Percentiles rank a stretch among this genome's conserved stretches.
Conservation (phyloP, 2,329 filamentous ascomycete genomes). For the Microsporum canis region DNA sequence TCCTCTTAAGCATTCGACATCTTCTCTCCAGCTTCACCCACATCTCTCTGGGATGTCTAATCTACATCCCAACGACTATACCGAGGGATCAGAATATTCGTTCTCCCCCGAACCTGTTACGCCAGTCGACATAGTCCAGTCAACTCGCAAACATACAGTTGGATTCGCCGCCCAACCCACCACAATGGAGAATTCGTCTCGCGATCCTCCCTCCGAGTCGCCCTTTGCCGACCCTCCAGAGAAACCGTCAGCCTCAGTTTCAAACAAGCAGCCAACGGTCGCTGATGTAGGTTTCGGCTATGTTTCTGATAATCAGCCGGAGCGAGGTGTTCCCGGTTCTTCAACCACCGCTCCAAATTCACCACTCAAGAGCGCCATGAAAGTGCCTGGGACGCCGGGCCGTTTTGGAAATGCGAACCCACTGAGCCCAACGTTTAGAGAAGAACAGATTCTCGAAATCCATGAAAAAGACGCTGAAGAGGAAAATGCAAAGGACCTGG, state of each 20-base stretch:
- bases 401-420: constrained; percentile 55
- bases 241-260: constrained; percentile 37
- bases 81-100: constrained; percentile 12
- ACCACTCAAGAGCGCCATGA: constrained; percentile 83
- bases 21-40: neutral
- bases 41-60: constrained; percentile 10
- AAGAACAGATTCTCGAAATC: constrained; percentile 81
- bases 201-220: constrained; percentile 31
- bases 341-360: constrained; percentile 49
- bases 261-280: constrained; percentile 50
- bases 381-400: constrained; percentile 69
- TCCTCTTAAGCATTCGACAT: neutral
- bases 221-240: constrained; percentile 42
- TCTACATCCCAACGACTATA: constrained; percentile 10
- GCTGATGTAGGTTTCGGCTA: constrained; percentile 90
- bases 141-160: constrained; percentile 23
- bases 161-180: constrained; percentile 18
- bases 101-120: constrained; percentile 20
- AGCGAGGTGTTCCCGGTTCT: constrained; percentile 40
- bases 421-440: constrained; percentile 79
- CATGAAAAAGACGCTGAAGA: constrained; percentile 70
- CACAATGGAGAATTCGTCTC: constrained; percentile 37
- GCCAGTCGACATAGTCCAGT: constrained; percentile 29
- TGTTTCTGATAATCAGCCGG: constrained; percentile 49
- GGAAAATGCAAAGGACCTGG: constrained; percentile 75